Evolutionary conservation across 1,284 basidiomycete genomes (phyloP), one percentile per base, ranked within the genome.

Genomic region (Fomitopsis palustris): DNA sequence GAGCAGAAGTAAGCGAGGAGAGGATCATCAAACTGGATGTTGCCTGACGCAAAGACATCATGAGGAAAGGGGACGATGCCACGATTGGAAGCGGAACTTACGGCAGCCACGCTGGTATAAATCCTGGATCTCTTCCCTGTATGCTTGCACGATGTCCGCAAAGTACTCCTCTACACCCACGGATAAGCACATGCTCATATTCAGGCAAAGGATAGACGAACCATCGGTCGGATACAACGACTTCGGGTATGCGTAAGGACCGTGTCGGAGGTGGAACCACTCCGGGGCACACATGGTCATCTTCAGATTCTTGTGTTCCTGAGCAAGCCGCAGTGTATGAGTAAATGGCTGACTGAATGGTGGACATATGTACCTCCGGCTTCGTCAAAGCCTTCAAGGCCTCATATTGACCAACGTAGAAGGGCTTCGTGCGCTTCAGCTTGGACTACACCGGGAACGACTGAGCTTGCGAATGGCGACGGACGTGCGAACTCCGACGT

Each of bases 11-110:
- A 87, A 38, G 84, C 82, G 56, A 88, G 82, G 0, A 86, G 81
- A 1, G 86, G 86, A 69, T 90, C 89, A 65, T 93, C 91, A 59
- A 93, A 80, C 72, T 93, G 89, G 56, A 91, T 81, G 65, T 84
- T 83, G 52, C 83, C 82, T 83, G 27, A 1, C n/a, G n/a, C n/a
- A n/a, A n/a, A n/a, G n/a, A n/a, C n/a, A 43, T 17, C 12, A 8
- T 9, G 29, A 33, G 27, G 31, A n/a, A 45, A 3, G 17, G 41
- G 55, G n/a, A 35, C 10, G 49, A n/a, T 35, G n/a, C 51, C 38
- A 19, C 42, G 61, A 54, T 19, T 23, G 41, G 39, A 35, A 25
- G 25, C n/a, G 10, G 45, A 27, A 75, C 81, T 75, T 74, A 77
- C 90, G 79, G 71, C 90, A 92, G 10, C 92, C 92, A 0, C 83